Base-by-base conservation (phyloP, 2,329 filamentous ascomycete species). In the Exutisphaerella laricina region DNA sequence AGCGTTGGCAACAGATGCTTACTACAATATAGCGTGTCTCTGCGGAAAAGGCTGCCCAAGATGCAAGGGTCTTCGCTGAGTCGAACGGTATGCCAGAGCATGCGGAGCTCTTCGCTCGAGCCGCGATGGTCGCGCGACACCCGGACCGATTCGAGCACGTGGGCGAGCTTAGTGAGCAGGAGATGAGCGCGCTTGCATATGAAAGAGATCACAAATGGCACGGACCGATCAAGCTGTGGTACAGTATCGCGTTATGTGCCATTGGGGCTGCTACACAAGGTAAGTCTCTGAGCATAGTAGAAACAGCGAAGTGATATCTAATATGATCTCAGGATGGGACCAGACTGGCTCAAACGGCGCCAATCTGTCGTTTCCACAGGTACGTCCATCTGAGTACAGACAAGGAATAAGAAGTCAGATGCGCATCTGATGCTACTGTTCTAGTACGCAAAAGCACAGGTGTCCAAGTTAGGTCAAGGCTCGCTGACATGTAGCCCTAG, bases 81-180 rank as follows among this genome's bases (percentile, higher is more conserved):
- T 42, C 50, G 14, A 45, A 65, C 36, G 57, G 53, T 23, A 61
- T 68, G 58, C 26, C 55, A 26, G 65, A 68, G 40, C 52, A 68
- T 40, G 60, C 63, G 45, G 63, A 58, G 1, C 49, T 67, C 4
- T 66, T 69, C 45, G 61, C 51, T 18, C 51, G 53, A 21, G 60
- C 63, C 23, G 86, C 85, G 3, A 70, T 90, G 8, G 75, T 88
- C 13, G 85, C 85, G 2, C 83, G 86, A 60, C 78, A 82, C 53
- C 84, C 84, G 0, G 67, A 68, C 6, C 70, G 72, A 21, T 85
- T 75, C 59, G 81, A 85, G 44, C 68, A 72, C 23, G 72, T 88
- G 40, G 67, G 76, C 38, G 74, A 77, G 8, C 72, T 89, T 2
- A 66, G 71, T 41, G 72, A 80, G 12, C 68, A 70, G 1, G 82